A percentile compares a stretch with the other conserved stretches of the same genome.
Conservation (phyloP, 805 yeast genomes). For the Cyberlindnera maclurae region DNA sequence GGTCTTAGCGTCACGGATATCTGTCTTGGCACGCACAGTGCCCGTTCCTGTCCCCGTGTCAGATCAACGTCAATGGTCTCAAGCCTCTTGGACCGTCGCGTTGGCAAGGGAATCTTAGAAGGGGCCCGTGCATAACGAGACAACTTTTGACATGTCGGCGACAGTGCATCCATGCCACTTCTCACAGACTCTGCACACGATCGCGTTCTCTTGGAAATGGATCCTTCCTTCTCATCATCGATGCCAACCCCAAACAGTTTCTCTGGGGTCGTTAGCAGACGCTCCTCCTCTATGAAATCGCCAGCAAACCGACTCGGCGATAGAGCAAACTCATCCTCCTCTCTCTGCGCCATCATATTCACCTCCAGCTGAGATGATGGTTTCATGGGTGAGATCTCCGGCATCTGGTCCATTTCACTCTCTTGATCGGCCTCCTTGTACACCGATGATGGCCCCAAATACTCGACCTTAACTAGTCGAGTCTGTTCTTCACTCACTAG, state of each 20-base stretch:
- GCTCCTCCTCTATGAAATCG: slow-evolving; percentile 8
- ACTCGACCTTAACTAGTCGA: too few relatives aligned
- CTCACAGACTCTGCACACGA: neutral
- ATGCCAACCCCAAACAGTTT: slow-evolving; percentile 1
- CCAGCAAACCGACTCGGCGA: slow-evolving; percentile 6
- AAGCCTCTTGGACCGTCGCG: slow-evolving; percentile 20
- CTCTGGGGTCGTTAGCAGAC: slow-evolving; percentile 11
- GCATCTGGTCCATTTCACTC: slow-evolving; percentile 9
- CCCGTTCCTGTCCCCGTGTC: neutral
- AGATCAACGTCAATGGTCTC: slow-evolving; percentile 3
- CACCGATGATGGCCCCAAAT: too few relatives aligned
- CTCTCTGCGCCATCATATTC: neutral
- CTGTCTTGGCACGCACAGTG: slow-evolving; percentile 16
- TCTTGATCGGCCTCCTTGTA: too few relatives aligned
- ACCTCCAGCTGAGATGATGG: neutral
- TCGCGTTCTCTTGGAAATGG: slow-evolving; percentile 12
- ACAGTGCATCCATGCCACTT: slow-evolving; percentile 3
- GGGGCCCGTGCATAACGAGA: slow-evolving; percentile 7
- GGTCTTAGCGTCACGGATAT: slow-evolving; percentile 9
- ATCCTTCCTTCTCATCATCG: slow-evolving; percentile 4
- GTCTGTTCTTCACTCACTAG: too few relatives aligned
- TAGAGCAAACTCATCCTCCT: slow-evolving; percentile 12
- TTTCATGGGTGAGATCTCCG: slow-evolving; percentile 5
- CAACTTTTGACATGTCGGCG: slow-evolving; percentile 10
- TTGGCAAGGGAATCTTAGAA: slow-evolving; percentile 19